These are phyloP conservation scores for Xylaria sp. DNA, from an alignment of 2,329 filamentous ascomycete species.

Conservation along the genomic window DNA sequence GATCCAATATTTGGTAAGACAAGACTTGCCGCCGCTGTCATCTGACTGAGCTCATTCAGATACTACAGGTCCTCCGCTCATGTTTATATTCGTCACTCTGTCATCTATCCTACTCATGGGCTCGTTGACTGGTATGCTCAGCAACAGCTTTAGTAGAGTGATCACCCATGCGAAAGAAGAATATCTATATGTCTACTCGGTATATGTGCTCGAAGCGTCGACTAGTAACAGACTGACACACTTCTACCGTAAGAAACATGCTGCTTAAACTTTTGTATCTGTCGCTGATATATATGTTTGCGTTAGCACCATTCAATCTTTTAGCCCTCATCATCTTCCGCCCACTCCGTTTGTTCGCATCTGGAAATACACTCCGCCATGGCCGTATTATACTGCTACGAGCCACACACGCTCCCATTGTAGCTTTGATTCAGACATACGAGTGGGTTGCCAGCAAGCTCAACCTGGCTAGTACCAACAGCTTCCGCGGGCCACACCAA, in stretches of 20 bases:
- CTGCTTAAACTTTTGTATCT: conserved; percentile 2
- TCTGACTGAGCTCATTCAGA: conserved; percentile 28
- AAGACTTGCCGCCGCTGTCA: neutral
- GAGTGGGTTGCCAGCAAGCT: conserved; percentile 62
- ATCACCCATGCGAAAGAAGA: conserved; percentile 76
- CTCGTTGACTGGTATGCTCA: conserved; percentile 80
- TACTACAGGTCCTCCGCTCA: conserved; percentile 62
- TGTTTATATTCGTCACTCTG: conserved; percentile 80
- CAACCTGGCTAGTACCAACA: conserved; percentile 57
- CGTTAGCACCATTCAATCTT: conserved; percentile 73
- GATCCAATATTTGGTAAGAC: conserved; percentile 63
- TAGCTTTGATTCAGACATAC: conserved; percentile 75
- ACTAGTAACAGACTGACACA: conserved; percentile 76
- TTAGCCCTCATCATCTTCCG: conserved; percentile 77
- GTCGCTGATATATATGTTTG: neutral
- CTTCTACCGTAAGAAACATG: conserved; percentile 64
- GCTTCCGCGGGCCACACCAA: conserved; percentile 59
- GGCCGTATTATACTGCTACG: conserved; percentile 72
- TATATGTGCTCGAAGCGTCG: conserved; percentile 73
- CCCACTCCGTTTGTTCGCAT: conserved; percentile 74
- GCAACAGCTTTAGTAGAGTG: conserved; percentile 76
- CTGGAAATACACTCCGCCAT: conserved; percentile 70
- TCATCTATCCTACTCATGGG: conserved; percentile 84
- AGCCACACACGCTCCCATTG: conserved; percentile 73
- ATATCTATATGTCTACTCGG: conserved; percentile 80